phyloP scores from a whole-genome alignment of 169 alveolate species.

The Plasmodium gonderi region DNA sequence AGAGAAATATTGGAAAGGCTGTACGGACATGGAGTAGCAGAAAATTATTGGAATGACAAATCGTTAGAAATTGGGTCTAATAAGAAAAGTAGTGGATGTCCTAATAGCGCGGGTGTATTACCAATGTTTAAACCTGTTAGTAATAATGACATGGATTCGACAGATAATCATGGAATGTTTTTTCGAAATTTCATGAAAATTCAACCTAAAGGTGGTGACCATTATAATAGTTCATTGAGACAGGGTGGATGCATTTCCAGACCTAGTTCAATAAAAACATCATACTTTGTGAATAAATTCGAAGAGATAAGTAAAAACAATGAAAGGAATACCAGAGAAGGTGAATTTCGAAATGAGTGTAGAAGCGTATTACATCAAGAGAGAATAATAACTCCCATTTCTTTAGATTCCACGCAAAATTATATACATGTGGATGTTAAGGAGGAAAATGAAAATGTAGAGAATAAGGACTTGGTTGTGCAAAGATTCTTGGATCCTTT shows the following conservation, averaged over 20 bases:
- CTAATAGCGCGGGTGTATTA: background rate
- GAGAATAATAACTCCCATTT: background rate
- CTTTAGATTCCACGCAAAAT: background rate
- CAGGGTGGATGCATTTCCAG: background rate
- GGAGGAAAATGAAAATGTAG: background rate
- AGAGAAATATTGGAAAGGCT: background rate
- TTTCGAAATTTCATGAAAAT: background rate
- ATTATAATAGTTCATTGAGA: background rate
- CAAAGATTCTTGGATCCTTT: background rate
- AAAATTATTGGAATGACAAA: background rate
- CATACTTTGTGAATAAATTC: background rate
- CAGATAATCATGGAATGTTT: background rate
- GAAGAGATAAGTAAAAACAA: background rate
- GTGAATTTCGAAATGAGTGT: background rate
- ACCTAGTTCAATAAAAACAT: background rate
- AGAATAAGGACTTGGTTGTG: background rate
- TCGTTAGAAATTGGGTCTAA: background rate
- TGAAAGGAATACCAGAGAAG: background rate
- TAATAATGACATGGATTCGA: background rate
- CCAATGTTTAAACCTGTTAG: background rate
- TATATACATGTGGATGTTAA: background rate
- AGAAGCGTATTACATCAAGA: background rate
- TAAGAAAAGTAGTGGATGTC: background rate
- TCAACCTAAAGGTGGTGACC: background rate
- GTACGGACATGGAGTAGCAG: background rate